A percentile compares a stretch with the other conserved stretches of the same genome.
phyloP scores from a whole-genome alignment of 805 yeast genomes.

The Brettanomyces bruxellensis region DNA sequence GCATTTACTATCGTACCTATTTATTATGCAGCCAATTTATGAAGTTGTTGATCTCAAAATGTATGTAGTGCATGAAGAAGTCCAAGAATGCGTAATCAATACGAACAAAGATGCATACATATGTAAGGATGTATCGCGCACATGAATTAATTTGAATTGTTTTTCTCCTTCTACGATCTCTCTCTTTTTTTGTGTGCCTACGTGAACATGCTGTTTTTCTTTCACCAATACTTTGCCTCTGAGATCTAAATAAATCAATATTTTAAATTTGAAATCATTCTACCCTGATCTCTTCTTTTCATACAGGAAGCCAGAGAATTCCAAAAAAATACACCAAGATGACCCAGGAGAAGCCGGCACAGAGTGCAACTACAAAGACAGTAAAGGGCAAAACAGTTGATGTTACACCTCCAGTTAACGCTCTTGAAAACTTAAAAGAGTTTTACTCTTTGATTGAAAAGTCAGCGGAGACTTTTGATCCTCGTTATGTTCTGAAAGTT shows the following conservation, averaged over 20 bases:
- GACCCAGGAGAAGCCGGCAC: conserved; percentile 4
- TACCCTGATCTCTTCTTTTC: too few relatives aligned
- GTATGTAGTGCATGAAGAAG: too few relatives aligned
- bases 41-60: too few relatives aligned
- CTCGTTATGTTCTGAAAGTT: conserved; percentile 78
- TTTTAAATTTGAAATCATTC: not conserved
- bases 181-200: not conserved
- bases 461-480: conserved; percentile 54
- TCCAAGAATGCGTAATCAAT: too few relatives aligned
- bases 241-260: not conserved
- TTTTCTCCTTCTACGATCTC: not conserved
- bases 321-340: not conserved
- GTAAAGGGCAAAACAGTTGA: not conserved
- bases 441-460: conserved; percentile 19
- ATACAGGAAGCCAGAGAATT: not conserved
- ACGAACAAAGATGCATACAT: too few relatives aligned
- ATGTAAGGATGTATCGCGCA: not conserved
- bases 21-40: too few relatives aligned
- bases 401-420: not conserved
- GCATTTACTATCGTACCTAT: too few relatives aligned
- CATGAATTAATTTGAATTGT: too few relatives aligned
- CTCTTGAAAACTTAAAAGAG: conserved; percentile 3
- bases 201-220: too few relatives aligned
- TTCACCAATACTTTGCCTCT: not conserved
- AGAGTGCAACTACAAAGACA: conserved; percentile 2